These are phyloP conservation scores for Monilinia polystroma DNA, from an alignment of 2,329 filamentous ascomycete species.

Conservation along the genomic window DNA sequence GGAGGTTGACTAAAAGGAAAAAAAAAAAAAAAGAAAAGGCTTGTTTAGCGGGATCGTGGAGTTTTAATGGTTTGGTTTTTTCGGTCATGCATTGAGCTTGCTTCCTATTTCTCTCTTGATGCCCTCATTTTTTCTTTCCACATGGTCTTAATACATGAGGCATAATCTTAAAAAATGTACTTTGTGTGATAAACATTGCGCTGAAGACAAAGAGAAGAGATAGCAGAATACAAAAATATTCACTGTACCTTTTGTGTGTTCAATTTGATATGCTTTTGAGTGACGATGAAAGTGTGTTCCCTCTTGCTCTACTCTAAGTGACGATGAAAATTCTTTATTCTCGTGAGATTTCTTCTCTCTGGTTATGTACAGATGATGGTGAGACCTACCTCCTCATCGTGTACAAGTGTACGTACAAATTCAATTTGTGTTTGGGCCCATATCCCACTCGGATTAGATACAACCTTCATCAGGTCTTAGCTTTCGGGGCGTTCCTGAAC, in stretches of 20 bases:
- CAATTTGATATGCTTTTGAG: conserved; percentile 4
- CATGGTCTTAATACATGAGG: conserved; percentile 9
- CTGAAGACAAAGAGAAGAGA: conserved; percentile 17
- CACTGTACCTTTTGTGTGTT: conserved; percentile 10
- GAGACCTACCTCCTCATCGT: background rate
- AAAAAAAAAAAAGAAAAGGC: no score
- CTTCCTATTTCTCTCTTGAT: conserved; percentile 17
- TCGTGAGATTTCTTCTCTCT: background rate
- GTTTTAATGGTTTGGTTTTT: conserved; percentile 39
- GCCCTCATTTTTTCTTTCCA: background rate
- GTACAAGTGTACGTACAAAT: conserved; percentile 2
- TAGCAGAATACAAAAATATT: conserved; percentile 23
- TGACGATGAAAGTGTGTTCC: background rate
- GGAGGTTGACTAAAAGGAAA: conserved; percentile 84
- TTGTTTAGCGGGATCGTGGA: conserved; percentile 34
- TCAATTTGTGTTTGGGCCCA: background rate
- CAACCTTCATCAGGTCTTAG: background rate
- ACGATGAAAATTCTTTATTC: background rate
- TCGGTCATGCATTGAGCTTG: conserved; percentile 24
- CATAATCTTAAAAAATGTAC: conserved; percentile 17
- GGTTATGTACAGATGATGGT: background rate
- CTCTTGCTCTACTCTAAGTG: no score
- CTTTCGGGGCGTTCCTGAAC: conserved; percentile 15
- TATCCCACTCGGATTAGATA: background rate
- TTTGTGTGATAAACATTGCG: conserved; percentile 22